Evolutionary conservation across 192 early-diverging fungal species (phyloP), one percentile per base, ranked within the genome.

Genomic region (Ambispora gerdemannii): DNA sequence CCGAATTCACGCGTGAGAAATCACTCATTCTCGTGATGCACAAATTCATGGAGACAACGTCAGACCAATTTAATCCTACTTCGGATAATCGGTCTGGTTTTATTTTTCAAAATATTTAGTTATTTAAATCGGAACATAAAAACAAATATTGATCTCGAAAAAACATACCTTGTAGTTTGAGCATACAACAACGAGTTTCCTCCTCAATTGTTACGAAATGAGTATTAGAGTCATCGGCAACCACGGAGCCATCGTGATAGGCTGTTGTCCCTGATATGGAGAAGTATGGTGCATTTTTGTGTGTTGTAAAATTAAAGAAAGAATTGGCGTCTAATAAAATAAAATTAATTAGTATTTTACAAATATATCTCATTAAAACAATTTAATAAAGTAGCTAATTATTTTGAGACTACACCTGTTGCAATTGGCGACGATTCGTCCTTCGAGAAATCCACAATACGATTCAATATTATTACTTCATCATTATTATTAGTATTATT

Each of bases 41-140:
- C 0, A 93, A 84, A 55, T 86, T 82, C 80, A 92, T 86, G 51
- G 81, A 72, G 0, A 89, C 80, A 7, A 91, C 82, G 65, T 90
- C 76, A 15, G 70, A 56, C 85, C 86, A 90, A 0, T 63, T 63
- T 24, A 87, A 66, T 13, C 64, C 76, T 13, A 78, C 58, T 32
- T 66, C 31, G 33, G 73, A n/a, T 10, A 88, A 67, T 47, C 69
- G 68, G 1, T 71, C 86, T 86, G 19, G n/a, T n/a, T n/a, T n/a
- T n/a, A n/a, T n/a, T n/a, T n/a, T n/a, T n/a, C n/a, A n/a, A n/a
- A n/a, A n/a, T n/a, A n/a, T n/a, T n/a, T n/a, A n/a, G n/a, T n/a
- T n/a, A n/a, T n/a, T n/a, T n/a, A n/a, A n/a, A n/a, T n/a, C n/a
- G n/a, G n/a, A n/a, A n/a, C n/a, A n/a, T n/a, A n/a, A n/a, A n/a